Percentiles rank a stretch among this genome's conserved stretches.
Evolutionary conservation across 2,329 filamentous ascomycete genomes (phyloP).

Genomic region (Coniochaeta ligniaria): DNA sequence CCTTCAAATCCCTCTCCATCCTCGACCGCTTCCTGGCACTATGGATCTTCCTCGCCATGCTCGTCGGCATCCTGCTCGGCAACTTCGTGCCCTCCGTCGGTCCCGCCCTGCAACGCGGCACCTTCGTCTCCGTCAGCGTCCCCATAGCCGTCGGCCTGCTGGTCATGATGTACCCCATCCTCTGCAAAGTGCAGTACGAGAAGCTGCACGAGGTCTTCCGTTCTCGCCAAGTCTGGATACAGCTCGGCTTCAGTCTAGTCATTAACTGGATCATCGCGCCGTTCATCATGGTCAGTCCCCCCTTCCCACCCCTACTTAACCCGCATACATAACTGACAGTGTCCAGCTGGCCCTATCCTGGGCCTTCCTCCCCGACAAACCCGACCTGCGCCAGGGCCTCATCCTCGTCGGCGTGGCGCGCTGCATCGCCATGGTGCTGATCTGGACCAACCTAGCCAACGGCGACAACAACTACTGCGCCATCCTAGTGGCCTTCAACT

Average conservation of each 20-base stretch:
- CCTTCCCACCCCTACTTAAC: slow-evolving; percentile 22
- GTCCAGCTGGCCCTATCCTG: slow-evolving; percentile 28
- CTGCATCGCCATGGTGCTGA: slow-evolving; percentile 78
- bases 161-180: slow-evolving; percentile 88
- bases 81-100: slow-evolving; percentile 63
- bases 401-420: slow-evolving; percentile 76
- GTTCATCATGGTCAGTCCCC: slow-evolving; percentile 57
- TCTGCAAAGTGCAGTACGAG: slow-evolving; percentile 78
- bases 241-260: slow-evolving; percentile 65
- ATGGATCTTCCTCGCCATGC: slow-evolving; percentile 75
- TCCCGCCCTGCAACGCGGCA: slow-evolving; percentile 56
- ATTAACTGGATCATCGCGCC: slow-evolving; percentile 79
- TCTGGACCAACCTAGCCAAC: slow-evolving; percentile 64
- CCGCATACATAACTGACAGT: background rate
- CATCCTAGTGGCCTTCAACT: slow-evolving; percentile 69
- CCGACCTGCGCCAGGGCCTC: slow-evolving; percentile 53
- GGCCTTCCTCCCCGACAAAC: slow-evolving; percentile 54
- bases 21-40: slow-evolving; percentile 56
- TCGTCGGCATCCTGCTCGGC: slow-evolving; percentile 63
- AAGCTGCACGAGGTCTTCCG: slow-evolving; percentile 59
- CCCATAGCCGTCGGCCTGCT: slow-evolving; percentile 65
- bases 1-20: slow-evolving; percentile 46
- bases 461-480: slow-evolving; percentile 80
- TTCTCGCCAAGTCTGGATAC: slow-evolving; percentile 60
- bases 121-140: slow-evolving; percentile 45